Conservation (phyloP, 306 rosid species). For the Argentina anserina region DNA sequence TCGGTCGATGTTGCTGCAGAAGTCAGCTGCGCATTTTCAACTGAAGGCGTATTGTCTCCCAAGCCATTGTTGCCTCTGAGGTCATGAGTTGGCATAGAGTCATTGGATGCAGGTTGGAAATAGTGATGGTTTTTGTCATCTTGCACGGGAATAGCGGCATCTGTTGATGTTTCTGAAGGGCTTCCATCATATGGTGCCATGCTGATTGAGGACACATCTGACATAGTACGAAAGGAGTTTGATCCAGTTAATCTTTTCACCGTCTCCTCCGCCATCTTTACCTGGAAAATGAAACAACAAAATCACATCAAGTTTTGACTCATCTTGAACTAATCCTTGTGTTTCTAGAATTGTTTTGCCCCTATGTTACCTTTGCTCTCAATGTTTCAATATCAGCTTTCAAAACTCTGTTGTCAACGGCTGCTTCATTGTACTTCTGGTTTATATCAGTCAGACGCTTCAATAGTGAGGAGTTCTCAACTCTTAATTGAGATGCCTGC, state of each 20-base stretch:
- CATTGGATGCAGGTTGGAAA: constrained; percentile 41
- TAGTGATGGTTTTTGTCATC: constrained; percentile 52
- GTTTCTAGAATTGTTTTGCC: neutral
- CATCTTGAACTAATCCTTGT: neutral
- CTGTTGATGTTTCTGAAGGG: constrained; percentile 74
- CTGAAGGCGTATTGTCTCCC: constrained; percentile 44
- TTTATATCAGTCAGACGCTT: constrained; percentile 66
- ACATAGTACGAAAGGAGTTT: constrained; percentile 47
- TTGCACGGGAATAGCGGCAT: constrained; percentile 57
- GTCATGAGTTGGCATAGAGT: constrained; percentile 37
- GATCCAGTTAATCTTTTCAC: constrained; percentile 67
- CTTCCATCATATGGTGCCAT: constrained; percentile 59
- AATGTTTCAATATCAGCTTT: constrained; percentile 86
- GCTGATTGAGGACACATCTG: constrained; percentile 54
- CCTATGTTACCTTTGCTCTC: constrained; percentile 74
- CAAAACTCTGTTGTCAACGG: constrained; percentile 82
- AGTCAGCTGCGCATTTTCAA: constrained; percentile 46
- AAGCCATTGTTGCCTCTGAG: constrained; percentile 35
- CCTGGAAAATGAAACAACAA: constrained; percentile 36
- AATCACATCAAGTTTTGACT: neutral
- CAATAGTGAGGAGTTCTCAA: constrained; percentile 72
- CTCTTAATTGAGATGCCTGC: constrained; percentile 78
- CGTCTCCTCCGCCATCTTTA: constrained; percentile 83
- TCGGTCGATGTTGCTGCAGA: constrained; percentile 31
- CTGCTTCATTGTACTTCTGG: constrained; percentile 60